Evolutionary conservation across 108 stramenopile genomes (phyloP), one percentile per base, ranked within the genome.

Genomic region (Chaetoceros muelleri): DNA sequence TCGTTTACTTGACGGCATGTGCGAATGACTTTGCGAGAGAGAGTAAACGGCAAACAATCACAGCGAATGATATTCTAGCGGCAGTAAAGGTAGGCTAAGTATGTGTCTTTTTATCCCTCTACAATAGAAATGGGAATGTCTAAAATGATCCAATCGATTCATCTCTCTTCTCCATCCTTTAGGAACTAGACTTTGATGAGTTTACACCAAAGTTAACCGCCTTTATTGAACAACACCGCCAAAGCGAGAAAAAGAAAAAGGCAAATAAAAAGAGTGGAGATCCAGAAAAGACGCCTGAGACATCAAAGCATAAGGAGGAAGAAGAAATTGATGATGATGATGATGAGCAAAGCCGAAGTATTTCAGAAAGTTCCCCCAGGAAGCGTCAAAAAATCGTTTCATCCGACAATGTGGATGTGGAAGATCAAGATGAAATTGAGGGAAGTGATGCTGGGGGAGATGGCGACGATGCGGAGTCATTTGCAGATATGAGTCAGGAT

Each of bases 1-100:
- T 95, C 46, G 73, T 95, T 18, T 95, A 93, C 61, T 54, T 95
- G n/a, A 92, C 94, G 24, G 77, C 87, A 22, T 86, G 90, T 62
- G 93, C 94, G 49, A 95, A 95, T 66, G 88, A 92, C 60, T 83
- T 87, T 62, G 90, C 90, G 8, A 53, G 90, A 48, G 88, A 90
- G 58, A 80, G 85, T 52, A 78, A 77, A 40, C 70, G 91, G 16
- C 82, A 89, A 57, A 95, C 94, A 2, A 82, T 95, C 20, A 77
- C 82, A 0, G 90, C 91, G 48, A 82, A 84, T 61, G 94, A 95
- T 71, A 87, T 95, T 13, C 48, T 92, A 52, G 82, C 76, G 8
- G 90, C 90, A 28, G 53, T 80, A 52, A 71, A 82, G 69, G 81
- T 78, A 59, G 53, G 77, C 65, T 10, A 25, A 17, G 19, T n/a